Conservation (phyloP, 306 rosid species). For the Boehmeria nivea region DNA sequence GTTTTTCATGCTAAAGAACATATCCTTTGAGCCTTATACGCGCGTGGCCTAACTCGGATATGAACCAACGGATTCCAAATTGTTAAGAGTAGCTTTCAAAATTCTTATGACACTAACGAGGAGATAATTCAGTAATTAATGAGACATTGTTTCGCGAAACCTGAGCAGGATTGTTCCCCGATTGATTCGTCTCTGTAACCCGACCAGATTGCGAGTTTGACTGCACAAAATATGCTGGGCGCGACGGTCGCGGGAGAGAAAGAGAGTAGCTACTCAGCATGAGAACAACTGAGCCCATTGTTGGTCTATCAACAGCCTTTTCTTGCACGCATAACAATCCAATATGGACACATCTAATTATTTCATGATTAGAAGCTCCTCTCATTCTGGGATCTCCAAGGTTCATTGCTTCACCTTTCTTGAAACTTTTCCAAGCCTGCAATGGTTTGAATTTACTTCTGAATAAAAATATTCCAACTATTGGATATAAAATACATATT, state of each 20-base stretch:
- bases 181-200: background rate
- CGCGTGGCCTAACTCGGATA: too few species aligned
- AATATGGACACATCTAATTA: constrained; percentile 46
- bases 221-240: background rate
- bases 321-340: constrained; percentile 30
- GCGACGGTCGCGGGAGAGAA: background rate
- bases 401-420: constrained; percentile 21
- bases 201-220: background rate
- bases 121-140: too few species aligned
- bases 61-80: too few species aligned
- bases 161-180: too few species aligned
- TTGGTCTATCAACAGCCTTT: constrained; percentile 12
- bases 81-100: too few species aligned
- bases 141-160: too few species aligned
- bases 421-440: constrained; percentile 51
- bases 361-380: constrained; percentile 15
- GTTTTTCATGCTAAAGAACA: too few species aligned
- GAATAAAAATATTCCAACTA: too few species aligned
- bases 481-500: too few species aligned
- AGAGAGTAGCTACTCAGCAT: constrained; percentile 14
- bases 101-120: too few species aligned
- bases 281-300: constrained; percentile 4
- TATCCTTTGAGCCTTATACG: too few species aligned
- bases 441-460: background rate
- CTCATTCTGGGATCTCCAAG: constrained; percentile 29